phyloP scores from a whole-genome alignment of 495 filamentous ascomycete genomes.

The Penicillium cosmopolitanum region DNA sequence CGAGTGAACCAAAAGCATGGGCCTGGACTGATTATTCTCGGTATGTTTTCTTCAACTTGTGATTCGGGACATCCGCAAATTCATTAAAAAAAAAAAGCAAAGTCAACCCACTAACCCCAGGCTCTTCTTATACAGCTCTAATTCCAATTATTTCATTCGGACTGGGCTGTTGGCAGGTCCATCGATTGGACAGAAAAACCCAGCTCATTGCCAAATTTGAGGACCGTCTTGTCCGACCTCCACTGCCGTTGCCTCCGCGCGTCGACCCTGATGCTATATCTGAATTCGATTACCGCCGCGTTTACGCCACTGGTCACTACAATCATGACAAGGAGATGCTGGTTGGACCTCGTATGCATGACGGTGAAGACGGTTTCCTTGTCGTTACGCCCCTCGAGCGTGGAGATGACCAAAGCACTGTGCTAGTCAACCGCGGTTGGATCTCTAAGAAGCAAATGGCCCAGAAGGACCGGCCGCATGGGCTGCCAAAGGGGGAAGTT shows the following conservation, averaged over 20 bases:
- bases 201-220: conserved; percentile 86
- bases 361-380: conserved; percentile 86
- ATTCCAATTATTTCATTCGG: conserved; percentile 90
- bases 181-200: conserved; percentile 91
- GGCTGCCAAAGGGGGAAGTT: conserved; percentile 68
- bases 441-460: conserved; percentile 70
- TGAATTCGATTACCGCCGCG: conserved; percentile 91
- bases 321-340: conserved; percentile 95
- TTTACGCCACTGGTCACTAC: conserved; percentile 73
- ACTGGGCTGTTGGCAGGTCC: conserved; percentile 95
- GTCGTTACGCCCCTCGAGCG: conserved; percentile 91
- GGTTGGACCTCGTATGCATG: conserved; percentile 83
- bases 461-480: conserved; percentile 61
- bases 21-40: conserved; percentile 78
- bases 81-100: neutral
- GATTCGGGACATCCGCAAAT: neutral
- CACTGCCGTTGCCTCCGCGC: conserved; percentile 81
- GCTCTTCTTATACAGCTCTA: conserved; percentile 57
- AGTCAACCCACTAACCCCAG: too few relatives aligned
- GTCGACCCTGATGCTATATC: conserved; percentile 77
- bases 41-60: conserved; percentile 39
- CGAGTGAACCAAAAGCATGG: conserved; percentile 75
- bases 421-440: conserved; percentile 91
- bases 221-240: conserved; percentile 83
- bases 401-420: conserved; percentile 59